Conservation (phyloP, 192 early-diverging fungal genomes). For the Oehlia diaphana region DNA sequence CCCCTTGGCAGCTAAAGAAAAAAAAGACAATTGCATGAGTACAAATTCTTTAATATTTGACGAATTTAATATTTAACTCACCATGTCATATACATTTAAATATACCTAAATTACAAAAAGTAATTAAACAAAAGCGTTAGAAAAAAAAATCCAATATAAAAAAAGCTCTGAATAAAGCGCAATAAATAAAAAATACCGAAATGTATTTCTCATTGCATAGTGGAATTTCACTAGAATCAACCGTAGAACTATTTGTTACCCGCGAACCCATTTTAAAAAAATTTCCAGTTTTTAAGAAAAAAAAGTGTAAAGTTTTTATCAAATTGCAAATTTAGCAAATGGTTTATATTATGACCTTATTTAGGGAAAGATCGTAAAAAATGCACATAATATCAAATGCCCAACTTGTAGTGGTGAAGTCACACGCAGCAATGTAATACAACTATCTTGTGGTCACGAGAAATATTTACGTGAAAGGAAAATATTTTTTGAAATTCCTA, state of each 20-base stretch:
- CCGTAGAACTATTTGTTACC: not conserved
- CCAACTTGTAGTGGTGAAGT: no score
- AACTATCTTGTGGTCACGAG: no score
- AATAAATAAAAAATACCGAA: not conserved
- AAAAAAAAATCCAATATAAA: not conserved
- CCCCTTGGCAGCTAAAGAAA: conserved; percentile 37
- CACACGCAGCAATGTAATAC: no score
- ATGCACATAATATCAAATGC: not conserved
- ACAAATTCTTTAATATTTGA: not conserved
- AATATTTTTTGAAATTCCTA: no score
- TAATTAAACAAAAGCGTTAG: not conserved
- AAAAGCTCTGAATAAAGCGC: not conserved
- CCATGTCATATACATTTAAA: conserved; percentile 50
- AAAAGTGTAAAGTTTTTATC: no score
- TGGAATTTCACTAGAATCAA: not conserved
- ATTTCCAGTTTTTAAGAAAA: no score
- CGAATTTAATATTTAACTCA: conserved; percentile 10
- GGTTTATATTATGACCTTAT: not conserved
- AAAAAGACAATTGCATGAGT: not conserved
- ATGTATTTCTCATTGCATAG: not conserved
- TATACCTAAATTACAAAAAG: conserved; percentile 30
- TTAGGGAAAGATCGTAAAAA: not conserved
- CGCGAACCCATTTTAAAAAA: no score
- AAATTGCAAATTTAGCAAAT: not conserved
- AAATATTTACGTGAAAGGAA: no score